phyloP scores from a whole-genome alignment of 768 basidiomycete species.

The Boletus sp. region DNA sequence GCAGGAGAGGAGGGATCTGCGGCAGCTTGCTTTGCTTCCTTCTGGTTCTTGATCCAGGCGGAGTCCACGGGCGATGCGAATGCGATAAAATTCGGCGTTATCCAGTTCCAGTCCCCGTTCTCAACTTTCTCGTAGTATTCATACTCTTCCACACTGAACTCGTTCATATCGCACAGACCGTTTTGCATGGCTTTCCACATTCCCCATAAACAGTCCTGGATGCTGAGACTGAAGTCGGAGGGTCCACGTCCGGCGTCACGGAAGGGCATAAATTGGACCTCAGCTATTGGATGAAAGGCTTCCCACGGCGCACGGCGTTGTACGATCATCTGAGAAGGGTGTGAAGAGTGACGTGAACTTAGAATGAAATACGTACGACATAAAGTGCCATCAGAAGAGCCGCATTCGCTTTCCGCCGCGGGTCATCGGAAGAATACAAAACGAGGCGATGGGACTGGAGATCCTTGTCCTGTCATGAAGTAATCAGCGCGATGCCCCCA shows the following conservation, averaged over 20 bases:
- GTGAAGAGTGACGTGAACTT: slow-evolving; percentile 16
- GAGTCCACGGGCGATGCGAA: slow-evolving; percentile 91
- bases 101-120: slow-evolving; percentile 95
- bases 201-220: slow-evolving; percentile 90
- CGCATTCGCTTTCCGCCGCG: slow-evolving; percentile 88
- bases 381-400: slow-evolving; percentile 93
- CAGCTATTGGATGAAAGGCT: slow-evolving; percentile 91
- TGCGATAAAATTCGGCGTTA: slow-evolving; percentile 88
- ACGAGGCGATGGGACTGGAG: slow-evolving; percentile 73
- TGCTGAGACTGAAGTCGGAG: slow-evolving; percentile 89
- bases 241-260: slow-evolving; percentile 92
- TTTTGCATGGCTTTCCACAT: slow-evolving; percentile 91
- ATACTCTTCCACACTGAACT: slow-evolving; percentile 91
- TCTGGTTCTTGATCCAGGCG: slow-evolving; percentile 74
- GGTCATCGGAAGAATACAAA: slow-evolving; percentile 84
- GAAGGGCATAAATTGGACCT: slow-evolving; percentile 92
- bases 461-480: slow-evolving; percentile 61
- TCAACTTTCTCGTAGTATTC: slow-evolving; percentile 95
- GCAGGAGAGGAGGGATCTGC: slow-evolving; percentile 26
- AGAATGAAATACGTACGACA: slow-evolving; percentile 56
- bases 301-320: slow-evolving; percentile 88
- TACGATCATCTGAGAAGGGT: slow-evolving; percentile 76
- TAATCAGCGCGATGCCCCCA: slow-evolving; percentile 22
- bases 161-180: slow-evolving; percentile 89
- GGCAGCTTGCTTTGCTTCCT: slow-evolving; percentile 51